A percentile compares a stretch with the other conserved stretches of the same genome.
Conservation (phyloP, 768 basidiomycete genomes). For the Suillus occidentalis region DNA sequence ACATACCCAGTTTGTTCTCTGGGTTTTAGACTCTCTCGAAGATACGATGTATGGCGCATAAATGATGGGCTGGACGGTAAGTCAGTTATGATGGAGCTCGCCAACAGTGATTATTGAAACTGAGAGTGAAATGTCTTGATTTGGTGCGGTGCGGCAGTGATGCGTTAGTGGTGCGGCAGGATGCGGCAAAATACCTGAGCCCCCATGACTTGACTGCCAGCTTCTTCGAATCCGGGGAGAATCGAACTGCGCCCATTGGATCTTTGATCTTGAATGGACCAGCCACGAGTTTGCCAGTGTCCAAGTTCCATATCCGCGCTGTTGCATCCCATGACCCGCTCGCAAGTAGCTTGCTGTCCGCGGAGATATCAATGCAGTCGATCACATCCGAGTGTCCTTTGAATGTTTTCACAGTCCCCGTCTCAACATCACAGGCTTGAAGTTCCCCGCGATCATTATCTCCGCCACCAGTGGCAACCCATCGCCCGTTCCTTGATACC, state of each 20-base stretch:
- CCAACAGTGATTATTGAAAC: no score
- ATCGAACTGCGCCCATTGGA: neutral
- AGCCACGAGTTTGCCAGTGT: neutral
- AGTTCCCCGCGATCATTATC: neutral
- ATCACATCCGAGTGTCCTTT: accelerated
- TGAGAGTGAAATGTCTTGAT: no score
- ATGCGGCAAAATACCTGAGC: no score
- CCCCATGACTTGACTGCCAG: neutral
- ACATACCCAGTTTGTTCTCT: no score
- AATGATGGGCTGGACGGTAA: no score
- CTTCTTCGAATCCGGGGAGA: neutral
- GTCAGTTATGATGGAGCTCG: no score
- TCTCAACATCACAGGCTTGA: neutral
- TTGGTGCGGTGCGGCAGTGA: no score
- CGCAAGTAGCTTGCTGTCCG: neutral
- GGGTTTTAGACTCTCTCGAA: no score
- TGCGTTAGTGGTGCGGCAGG: no score
- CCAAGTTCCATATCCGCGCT: neutral
- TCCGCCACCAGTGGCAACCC: neutral
- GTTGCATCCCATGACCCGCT: accelerated
- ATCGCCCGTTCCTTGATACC: neutral
- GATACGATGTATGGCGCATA: no score
- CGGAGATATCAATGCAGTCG: neutral
- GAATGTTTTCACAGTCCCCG: neutral
- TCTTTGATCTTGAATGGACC: neutral